Percentiles rank a stretch among this genome's conserved stretches.
These are phyloP conservation scores for Penicillium occitanis DNA, from an alignment of 2,329 filamentous ascomycete species.

Conservation along the genomic window DNA sequence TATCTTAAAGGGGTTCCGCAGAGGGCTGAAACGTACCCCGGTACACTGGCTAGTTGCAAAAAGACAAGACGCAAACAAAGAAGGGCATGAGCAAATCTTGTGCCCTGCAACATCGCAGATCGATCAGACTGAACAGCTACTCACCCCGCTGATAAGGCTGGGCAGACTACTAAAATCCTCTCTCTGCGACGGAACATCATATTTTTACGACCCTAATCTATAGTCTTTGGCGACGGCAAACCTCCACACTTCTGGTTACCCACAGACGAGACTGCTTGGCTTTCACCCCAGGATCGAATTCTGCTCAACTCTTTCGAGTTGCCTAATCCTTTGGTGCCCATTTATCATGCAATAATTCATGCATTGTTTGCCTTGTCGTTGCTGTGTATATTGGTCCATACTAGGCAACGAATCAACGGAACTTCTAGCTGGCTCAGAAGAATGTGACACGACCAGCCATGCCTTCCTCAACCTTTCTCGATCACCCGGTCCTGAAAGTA, in stretches of 20 bases:
- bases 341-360: not conserved
- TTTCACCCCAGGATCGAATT: not conserved
- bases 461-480: conserved; percentile 39
- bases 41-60: not conserved
- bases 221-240: not conserved
- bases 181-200: not conserved
- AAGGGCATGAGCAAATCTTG: not conserved
- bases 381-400: not conserved
- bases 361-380: not conserved
- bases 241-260: not conserved
- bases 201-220: not conserved
- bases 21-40: not conserved
- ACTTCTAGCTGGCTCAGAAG: not conserved
- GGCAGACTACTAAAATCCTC: no score
- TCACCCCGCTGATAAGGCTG: not conserved
- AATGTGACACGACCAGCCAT: conserved; percentile 30
- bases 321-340: not conserved
- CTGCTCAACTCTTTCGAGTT: not conserved
- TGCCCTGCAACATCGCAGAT: not conserved
- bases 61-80: not conserved
- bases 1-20: not conserved
- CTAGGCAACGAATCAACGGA: not conserved
- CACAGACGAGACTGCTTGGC: not conserved
- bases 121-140: conserved; percentile 1
- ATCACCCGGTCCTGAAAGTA: conserved; percentile 53